Percentiles rank a stretch among this genome's conserved stretches.
phyloP scores from a whole-genome alignment of 1,284 basidiomycete species.

The Microbotryum violaceum region DNA sequence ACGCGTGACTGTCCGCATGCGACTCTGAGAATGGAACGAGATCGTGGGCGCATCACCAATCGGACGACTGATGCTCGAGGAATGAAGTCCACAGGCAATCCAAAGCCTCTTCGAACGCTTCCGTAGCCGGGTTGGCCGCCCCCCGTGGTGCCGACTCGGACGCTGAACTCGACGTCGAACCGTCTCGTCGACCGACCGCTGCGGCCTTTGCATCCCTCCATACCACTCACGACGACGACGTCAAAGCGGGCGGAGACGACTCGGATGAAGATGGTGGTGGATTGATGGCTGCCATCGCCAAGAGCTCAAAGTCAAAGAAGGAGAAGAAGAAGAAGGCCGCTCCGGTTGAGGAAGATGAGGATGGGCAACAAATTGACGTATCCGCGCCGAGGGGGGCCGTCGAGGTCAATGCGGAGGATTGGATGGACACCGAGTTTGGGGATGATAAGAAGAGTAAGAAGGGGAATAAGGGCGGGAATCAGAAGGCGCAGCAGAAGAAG shows the following conservation, averaged over 20 bases:
- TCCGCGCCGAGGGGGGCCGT: slow-evolving; percentile 45
- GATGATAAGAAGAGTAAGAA: slow-evolving; percentile 52
- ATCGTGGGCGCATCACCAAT: no score
- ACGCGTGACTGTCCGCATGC: background rate
- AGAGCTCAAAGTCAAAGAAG: slow-evolving; percentile 53
- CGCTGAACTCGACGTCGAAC: slow-evolving; percentile 9
- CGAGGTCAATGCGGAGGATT: slow-evolving; percentile 54
- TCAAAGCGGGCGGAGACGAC: slow-evolving; percentile 50
- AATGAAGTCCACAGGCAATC: background rate
- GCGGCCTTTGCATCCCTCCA: slow-evolving; percentile 11
- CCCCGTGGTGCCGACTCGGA: slow-evolving; percentile 1
- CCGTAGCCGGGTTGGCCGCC: slow-evolving; percentile 2
- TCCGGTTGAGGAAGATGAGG: slow-evolving; percentile 23
- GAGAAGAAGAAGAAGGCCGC: slow-evolving; percentile 54
- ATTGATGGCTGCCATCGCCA: slow-evolving; percentile 66
- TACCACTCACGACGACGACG: slow-evolving; percentile 37
- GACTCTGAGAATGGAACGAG: no score
- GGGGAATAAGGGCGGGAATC: slow-evolving; percentile 48
- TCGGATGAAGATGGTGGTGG: slow-evolving; percentile 65
- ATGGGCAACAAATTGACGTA: slow-evolving; percentile 38
- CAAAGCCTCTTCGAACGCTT: slow-evolving; percentile 1
- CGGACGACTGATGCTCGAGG: background rate
- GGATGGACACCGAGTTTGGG: slow-evolving; percentile 62
- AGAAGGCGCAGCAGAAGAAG: slow-evolving; percentile 31
- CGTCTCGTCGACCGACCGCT: background rate